Conservation (phyloP, 345 rosid genomes). For the Eucalyptus sp. region DNA sequence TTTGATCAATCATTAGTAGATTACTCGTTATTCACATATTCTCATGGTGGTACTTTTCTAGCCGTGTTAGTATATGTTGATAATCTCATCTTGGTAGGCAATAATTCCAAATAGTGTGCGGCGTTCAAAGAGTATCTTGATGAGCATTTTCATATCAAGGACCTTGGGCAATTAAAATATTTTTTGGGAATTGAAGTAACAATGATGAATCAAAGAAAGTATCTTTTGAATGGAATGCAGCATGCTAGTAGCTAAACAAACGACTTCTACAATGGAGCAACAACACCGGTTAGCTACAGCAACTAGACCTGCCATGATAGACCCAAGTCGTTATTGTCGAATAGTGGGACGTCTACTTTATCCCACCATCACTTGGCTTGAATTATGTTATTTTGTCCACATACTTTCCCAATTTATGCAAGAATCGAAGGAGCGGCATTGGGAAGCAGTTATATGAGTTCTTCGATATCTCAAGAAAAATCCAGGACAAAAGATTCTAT, state of each 20-base stretch:
- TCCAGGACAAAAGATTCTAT: neutral
- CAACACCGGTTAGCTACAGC: neutral
- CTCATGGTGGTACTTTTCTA: neutral
- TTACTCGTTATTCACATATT: neutral
- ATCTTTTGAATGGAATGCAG: too few species aligned
- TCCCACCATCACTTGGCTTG: neutral
- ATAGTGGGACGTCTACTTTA: neutral
- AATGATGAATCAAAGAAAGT: too few species aligned
- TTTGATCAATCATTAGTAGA: neutral
- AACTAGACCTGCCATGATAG: accelerated
- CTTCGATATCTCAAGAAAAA: neutral
- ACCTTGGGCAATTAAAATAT: neutral
- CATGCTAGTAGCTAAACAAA: neutral
- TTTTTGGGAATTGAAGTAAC: neutral
- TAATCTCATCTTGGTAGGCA: neutral
- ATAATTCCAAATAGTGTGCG: neutral
- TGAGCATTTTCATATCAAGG: neutral
- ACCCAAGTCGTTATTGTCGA: neutral
- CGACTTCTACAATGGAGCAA: too few species aligned
- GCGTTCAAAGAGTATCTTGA: neutral
- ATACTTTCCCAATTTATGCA: neutral
- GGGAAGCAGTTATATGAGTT: neutral
- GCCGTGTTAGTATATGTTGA: neutral
- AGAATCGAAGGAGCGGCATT: neutral
- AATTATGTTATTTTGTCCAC: neutral